phyloP scores from a whole-genome alignment of 2,329 filamentous ascomycete genomes.

The Exophiala mesophila region DNA sequence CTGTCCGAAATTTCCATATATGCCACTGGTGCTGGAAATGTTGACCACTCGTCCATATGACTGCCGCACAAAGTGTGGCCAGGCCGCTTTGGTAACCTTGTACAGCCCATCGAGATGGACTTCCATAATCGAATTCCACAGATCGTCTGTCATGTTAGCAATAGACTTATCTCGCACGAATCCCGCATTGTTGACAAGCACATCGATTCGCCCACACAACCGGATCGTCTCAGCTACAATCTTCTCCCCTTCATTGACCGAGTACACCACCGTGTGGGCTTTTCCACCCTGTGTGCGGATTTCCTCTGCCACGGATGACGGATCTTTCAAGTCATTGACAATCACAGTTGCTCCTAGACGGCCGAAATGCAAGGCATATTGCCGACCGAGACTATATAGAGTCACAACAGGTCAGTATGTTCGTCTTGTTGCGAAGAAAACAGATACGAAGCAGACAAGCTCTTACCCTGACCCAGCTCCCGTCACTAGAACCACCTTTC shows the following conservation, averaged over 20 bases:
- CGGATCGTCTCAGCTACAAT: constrained; percentile 91
- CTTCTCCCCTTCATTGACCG: constrained; percentile 82
- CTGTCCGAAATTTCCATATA: constrained; percentile 98
- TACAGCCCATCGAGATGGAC: constrained; percentile 92
- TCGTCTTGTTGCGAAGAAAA: not conserved
- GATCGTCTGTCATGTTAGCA: constrained; percentile 88
- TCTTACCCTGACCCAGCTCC: constrained; percentile 14
- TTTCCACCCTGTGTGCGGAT: constrained; percentile 84
- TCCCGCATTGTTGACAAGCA: constrained; percentile 95
- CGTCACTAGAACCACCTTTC: constrained; percentile 11
- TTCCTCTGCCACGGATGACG: constrained; percentile 82
- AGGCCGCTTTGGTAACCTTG: constrained; percentile 93
- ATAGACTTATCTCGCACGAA: constrained; percentile 98
- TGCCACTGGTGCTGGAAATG: constrained; percentile 91
- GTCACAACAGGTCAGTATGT: too few relatives aligned
- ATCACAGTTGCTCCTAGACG: constrained; percentile 79
- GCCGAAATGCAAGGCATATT: constrained; percentile 80
- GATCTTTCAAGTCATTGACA: constrained; percentile 87
- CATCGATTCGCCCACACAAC: constrained; percentile 84
- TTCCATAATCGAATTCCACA: constrained; percentile 86
- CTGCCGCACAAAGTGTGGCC: constrained; percentile 96
- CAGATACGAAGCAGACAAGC: not conserved
- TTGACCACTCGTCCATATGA: constrained; percentile 97
- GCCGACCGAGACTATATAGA: constrained; percentile 81
- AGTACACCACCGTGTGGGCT: constrained; percentile 85